Conservation (phyloP, 495 filamentous ascomycete genomes). For the Glutinoglossum americanum region DNA sequence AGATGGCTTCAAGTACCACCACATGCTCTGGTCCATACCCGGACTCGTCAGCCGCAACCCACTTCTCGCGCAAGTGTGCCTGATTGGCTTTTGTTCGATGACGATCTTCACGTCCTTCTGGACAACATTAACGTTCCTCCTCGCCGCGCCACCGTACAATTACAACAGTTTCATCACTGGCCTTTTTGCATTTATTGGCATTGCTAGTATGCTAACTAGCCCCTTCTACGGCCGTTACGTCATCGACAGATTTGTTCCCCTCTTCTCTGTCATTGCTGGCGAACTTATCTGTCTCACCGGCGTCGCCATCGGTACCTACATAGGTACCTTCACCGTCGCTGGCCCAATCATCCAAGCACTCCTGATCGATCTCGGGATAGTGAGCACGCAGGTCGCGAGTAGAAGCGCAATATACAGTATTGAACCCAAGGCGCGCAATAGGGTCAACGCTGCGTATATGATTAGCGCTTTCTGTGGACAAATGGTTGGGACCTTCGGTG, state of each 20-base stretch:
- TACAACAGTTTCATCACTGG: conserved; percentile 49
- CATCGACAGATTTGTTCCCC: conserved; percentile 45
- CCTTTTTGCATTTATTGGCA: conserved; percentile 57
- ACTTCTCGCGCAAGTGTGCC: conserved; percentile 41
- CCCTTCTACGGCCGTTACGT: conserved; percentile 49
- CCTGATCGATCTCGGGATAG: conserved; percentile 47
- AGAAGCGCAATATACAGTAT: conserved; percentile 48
- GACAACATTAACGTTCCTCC: conserved; percentile 68
- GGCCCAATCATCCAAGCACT: conserved; percentile 60
- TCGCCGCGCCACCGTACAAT: conserved; percentile 43
- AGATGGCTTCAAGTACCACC: conserved; percentile 37
- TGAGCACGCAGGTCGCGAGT: conserved; percentile 58
- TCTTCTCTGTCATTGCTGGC: conserved; percentile 44
- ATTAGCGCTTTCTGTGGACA: conserved; percentile 52
- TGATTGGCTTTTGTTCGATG: conserved; percentile 32
- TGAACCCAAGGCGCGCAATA: conserved; percentile 47
- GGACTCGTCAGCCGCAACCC: conserved; percentile 39
- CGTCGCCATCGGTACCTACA: conserved; percentile 47
- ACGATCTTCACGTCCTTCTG: conserved; percentile 49
- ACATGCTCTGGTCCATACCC: conserved; percentile 41
- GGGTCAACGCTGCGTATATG: conserved; percentile 75
- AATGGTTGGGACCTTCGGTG: conserved; percentile 51
- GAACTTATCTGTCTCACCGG: conserved; percentile 34
- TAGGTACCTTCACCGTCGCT: conserved; percentile 39
- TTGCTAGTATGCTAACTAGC: conserved; percentile 39